Evolutionary conservation across 2,329 filamentous ascomycete genomes (phyloP).

Genomic region (Calonectria ilicicola): DNA sequence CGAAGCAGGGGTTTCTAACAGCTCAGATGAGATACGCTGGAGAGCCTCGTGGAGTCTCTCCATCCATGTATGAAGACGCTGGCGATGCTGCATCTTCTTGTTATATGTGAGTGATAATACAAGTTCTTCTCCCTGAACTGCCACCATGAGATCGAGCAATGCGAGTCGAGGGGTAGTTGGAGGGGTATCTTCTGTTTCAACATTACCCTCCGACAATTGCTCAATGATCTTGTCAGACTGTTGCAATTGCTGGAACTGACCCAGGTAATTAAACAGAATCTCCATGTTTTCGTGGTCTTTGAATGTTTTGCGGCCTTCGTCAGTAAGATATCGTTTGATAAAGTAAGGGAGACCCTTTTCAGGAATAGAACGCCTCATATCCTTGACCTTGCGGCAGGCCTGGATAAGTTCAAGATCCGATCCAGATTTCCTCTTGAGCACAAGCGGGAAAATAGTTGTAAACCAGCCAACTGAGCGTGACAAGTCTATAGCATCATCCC

Average conservation of each 20-base stretch:
- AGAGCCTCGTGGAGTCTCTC: not conserved
- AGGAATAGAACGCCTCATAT: constrained; percentile 28
- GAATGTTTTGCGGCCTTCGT: constrained; percentile 42
- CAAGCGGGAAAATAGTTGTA: constrained; percentile 46
- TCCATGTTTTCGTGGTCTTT: constrained; percentile 45
- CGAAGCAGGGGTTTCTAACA: not conserved
- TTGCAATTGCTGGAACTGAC: constrained; percentile 37
- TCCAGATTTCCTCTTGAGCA: not conserved
- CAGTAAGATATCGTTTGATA: constrained; percentile 26
- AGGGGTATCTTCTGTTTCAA: not conserved
- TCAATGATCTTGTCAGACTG: constrained; percentile 11
- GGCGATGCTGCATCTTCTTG: not conserved
- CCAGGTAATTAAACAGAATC: constrained; percentile 40
- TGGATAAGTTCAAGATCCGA: not conserved
- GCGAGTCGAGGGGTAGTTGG: not conserved
- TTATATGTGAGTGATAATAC: not conserved
- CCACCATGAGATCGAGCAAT: not conserved
- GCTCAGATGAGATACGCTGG: not conserved
- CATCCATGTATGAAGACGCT: not conserved
- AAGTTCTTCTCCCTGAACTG: not conserved
- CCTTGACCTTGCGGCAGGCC: constrained; percentile 32
- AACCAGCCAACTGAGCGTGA: constrained; percentile 52
- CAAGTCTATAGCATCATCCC: constrained; percentile 42
- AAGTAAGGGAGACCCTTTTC: constrained; percentile 38
- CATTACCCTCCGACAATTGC: not conserved